A percentile compares a stretch with the other conserved stretches of the same genome.
Evolutionary conservation across 306 rosid genomes (phyloP).

Genomic region (Trifolium fragiferum): DNA sequence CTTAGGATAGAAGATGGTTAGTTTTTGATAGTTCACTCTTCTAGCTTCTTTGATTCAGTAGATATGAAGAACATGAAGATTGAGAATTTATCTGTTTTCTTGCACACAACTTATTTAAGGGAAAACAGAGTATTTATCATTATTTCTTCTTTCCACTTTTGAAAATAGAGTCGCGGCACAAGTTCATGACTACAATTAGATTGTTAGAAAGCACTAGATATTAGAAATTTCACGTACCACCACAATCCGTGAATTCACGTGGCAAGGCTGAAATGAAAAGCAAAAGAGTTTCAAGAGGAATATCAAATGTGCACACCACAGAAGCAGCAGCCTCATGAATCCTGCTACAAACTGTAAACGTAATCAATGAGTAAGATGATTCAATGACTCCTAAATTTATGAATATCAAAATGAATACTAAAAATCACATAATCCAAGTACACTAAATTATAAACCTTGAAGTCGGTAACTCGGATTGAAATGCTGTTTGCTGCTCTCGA

Average conservation of each 20-base stretch:
- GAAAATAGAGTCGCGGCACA: slow-evolving; percentile 13
- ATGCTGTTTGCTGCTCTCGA: slow-evolving; percentile 92
- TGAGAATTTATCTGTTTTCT: background rate
- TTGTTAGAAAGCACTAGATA: slow-evolving; percentile 28
- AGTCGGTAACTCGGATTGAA: slow-evolving; percentile 94
- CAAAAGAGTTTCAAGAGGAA: slow-evolving; percentile 71
- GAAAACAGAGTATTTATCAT: slow-evolving; percentile 12
- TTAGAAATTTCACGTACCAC: slow-evolving; percentile 61
- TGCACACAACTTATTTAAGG: background rate
- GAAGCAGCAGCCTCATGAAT: slow-evolving; percentile 75
- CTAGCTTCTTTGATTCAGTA: slow-evolving; percentile 19
- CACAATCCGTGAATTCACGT: slow-evolving; percentile 74
- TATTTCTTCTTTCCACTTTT: slow-evolving; percentile 20
- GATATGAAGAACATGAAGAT: slow-evolving; percentile 6
- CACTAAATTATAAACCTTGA: slow-evolving; percentile 63
- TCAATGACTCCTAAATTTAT: slow-evolving; percentile 30
- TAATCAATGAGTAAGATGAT: slow-evolving; percentile 40
- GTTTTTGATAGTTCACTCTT: slow-evolving; percentile 28
- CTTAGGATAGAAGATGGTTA: background rate
- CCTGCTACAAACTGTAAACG: slow-evolving; percentile 76
- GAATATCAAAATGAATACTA: slow-evolving; percentile 33
- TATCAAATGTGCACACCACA: slow-evolving; percentile 70
- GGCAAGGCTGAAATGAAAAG: slow-evolving; percentile 87
- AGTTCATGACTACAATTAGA: slow-evolving; percentile 23
- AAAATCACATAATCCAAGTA: slow-evolving; percentile 50